Evolutionary conservation across 2,329 filamentous ascomycete genomes (phyloP).

Genomic region (Colletotrichum shisoi): DNA sequence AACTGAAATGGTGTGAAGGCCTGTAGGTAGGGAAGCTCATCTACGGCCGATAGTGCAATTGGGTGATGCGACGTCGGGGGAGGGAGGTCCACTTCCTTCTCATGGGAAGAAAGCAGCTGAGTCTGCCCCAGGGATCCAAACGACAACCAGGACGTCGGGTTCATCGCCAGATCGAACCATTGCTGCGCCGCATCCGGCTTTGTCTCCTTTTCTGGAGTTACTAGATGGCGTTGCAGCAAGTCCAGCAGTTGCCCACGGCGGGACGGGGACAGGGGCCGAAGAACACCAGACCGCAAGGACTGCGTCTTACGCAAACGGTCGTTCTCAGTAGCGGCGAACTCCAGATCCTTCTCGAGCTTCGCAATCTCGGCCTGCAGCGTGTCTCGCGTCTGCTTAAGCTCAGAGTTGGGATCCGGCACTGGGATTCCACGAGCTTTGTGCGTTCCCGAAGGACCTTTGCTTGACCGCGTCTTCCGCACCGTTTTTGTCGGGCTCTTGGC

Average conservation of each 20-base stretch:
- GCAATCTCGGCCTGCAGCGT: conserved; percentile 64
- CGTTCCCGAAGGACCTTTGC: conserved; percentile 37
- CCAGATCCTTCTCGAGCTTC: conserved; percentile 66
- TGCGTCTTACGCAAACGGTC: conserved; percentile 58
- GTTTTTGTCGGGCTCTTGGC: conserved; percentile 14
- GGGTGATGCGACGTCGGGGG: conserved; percentile 70
- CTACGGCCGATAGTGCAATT: conserved; percentile 65
- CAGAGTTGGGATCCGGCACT: conserved; percentile 53
- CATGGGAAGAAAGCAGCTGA: conserved; percentile 38
- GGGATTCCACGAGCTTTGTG: conserved; percentile 55
- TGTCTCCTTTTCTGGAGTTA: conserved; percentile 49
- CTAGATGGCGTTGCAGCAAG: conserved; percentile 53
- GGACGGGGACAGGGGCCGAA: conserved; percentile 43
- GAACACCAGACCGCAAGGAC: conserved; percentile 48
- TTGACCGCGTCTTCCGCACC: conserved; percentile 11
- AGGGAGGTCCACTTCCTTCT: conserved; percentile 48
- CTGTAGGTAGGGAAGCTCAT: conserved; percentile 74
- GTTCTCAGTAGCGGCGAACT: conserved; percentile 65
- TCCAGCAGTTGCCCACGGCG: conserved; percentile 53
- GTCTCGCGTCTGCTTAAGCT: conserved; percentile 62
- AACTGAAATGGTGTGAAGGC: conserved; percentile 75
- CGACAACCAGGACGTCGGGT: conserved; percentile 61
- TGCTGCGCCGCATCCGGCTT: conserved; percentile 48
- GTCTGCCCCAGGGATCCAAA: conserved; percentile 53
- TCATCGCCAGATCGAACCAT: conserved; percentile 59